Percentiles rank a stretch among this genome's conserved stretches.
phyloP scores from a whole-genome alignment of 2,329 filamentous ascomycete genomes.

The Cladophialophora carrionii region DNA sequence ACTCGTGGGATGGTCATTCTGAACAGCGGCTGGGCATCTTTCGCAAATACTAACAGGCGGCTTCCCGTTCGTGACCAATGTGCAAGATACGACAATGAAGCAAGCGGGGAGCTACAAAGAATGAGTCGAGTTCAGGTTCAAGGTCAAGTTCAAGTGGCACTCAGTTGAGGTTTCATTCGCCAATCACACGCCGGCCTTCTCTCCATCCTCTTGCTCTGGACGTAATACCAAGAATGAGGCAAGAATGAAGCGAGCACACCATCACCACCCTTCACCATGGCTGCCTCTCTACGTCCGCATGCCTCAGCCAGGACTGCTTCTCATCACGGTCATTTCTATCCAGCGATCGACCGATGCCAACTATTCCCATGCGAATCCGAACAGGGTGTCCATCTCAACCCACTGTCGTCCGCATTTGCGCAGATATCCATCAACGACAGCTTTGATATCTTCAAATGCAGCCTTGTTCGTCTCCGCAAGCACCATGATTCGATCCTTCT shows the following conservation, averaged over 20 bases:
- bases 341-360: background rate
- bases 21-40: background rate
- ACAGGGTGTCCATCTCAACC: conserved; percentile 91
- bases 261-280: background rate
- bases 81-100: background rate
- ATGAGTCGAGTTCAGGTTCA: background rate
- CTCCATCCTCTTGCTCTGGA: background rate
- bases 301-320: background rate
- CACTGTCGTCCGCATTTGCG: conserved; percentile 89
- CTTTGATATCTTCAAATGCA: conserved; percentile 75
- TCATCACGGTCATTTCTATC: background rate
- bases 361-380: conserved; percentile 59
- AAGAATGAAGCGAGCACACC: background rate
- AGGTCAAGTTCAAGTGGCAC: background rate
- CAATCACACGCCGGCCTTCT: conserved; percentile 5
- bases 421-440: conserved; percentile 78
- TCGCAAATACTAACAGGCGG: background rate
- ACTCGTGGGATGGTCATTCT: conserved; percentile 58
- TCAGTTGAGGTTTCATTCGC: background rate
- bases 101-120: background rate
- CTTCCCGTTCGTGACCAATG: background rate
- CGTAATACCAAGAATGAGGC: background rate
- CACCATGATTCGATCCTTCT: conserved; percentile 67
- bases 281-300: background rate
- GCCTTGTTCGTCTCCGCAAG: conserved; percentile 81